phyloP scores from a whole-genome alignment of 257 asterid genomes.

The Ajuga chamaepitys region DNA sequence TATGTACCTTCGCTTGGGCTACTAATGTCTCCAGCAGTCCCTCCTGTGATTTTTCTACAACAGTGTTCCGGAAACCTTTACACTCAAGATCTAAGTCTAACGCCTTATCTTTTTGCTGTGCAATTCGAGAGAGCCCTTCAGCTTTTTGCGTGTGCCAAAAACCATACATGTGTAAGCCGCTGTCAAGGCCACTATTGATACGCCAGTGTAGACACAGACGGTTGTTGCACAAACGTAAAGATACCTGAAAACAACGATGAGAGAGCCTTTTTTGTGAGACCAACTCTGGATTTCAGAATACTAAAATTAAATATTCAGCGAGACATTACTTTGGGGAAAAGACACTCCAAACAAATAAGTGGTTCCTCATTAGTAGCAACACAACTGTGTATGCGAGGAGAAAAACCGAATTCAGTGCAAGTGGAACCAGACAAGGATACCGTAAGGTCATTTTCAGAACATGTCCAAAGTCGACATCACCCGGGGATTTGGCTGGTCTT shows the following conservation, averaged over 20 bases:
- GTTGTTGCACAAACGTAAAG: constrained; percentile 78
- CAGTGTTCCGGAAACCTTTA: not conserved
- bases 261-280: too few species aligned
- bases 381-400: constrained; percentile 61
- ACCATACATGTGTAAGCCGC: constrained; percentile 35
- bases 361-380: constrained; percentile 79
- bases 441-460: constrained; percentile 42
- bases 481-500: not conserved
- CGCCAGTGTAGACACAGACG: constrained; percentile 56
- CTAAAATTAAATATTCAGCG: not conserved
- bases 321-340: constrained; percentile 86
- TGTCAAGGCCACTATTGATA: constrained; percentile 39
- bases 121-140: constrained; percentile 14
- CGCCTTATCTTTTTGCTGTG: not conserved
- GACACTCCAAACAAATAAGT: constrained; percentile 90
- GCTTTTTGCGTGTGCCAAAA: constrained; percentile 22
- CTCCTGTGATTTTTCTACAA: too few species aligned
- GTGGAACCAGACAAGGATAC: constrained; percentile 71
- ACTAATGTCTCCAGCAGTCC: too few species aligned
- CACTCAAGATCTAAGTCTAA: not conserved
- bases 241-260: constrained; percentile 41
- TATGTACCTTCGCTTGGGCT: too few species aligned
- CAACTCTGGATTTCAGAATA: too few species aligned
- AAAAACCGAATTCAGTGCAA: constrained; percentile 59
- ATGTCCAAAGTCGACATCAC: constrained; percentile 32